Evolutionary conservation across 2,329 filamentous ascomycete species (phyloP), one percentile per base, ranked within the genome.

Genomic region (Laburnicola sp.): DNA sequence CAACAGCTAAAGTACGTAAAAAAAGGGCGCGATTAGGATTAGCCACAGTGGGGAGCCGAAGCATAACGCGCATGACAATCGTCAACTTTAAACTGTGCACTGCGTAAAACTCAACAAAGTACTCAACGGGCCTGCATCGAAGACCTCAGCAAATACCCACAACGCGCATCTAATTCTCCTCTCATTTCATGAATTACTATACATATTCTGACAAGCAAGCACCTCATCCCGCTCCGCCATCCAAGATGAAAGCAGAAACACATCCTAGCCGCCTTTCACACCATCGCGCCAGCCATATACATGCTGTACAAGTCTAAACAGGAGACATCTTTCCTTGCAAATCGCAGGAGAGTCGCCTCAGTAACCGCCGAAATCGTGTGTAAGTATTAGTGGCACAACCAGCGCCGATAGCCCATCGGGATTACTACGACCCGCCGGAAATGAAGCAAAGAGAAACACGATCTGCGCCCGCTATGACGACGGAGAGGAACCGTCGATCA

Each of bases 381-480:
- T 6, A 38, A 40, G 37, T 40, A 37, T 38, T 45, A 31, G 10
- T 39, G 23, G 28, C 43, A 30, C n/a, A 23, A 38, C 31, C 36
- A 41, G 37, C 45, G 37, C 42, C 41, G 34, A 40, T 25, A 45
- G 38, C 38, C 45, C 38, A 23, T 22, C 35, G 40, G 35, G 40
- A 34, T 41, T 38, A 5, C 21, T 41, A 30, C 34, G 30, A 44
- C 26, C 32, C 35, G 35, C 36, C 40, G 36, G 35, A 54, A 46
- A 30, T 21, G 25, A 10, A 28, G 38, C 25, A 54, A 45, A 57
- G 56, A 46, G 48, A 62, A 53, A 55, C 54, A 63, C 56, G 51
- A 57, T 58, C 57, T 48, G 59, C 64, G 64, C 66, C 64, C 63
- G 64, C 65, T 66, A 65, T 60, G 63, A 62, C 57, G 49, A 60